Percentiles rank a stretch among this genome's conserved stretches.
phyloP scores from a whole-genome alignment of 768 basidiomycete genomes.

The Termitomyces sp. region DNA sequence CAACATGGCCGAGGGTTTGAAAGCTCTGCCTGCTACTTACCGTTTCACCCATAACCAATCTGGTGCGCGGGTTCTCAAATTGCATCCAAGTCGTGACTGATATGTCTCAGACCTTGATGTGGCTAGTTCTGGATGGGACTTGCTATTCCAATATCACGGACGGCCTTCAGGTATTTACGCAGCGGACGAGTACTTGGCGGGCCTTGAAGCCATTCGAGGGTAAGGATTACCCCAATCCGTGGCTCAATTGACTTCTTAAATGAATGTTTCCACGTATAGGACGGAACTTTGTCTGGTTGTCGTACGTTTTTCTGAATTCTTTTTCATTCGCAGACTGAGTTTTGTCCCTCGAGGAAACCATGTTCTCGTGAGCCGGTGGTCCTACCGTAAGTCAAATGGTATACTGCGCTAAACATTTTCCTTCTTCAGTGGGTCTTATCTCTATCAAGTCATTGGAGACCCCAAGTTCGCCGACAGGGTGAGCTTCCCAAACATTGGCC shows the following conservation, averaged over 20 bases:
- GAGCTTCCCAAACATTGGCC: background rate
- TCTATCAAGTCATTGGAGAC: conserved; percentile 53
- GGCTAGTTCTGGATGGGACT: conserved; percentile 48
- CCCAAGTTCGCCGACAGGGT: conserved; percentile 18
- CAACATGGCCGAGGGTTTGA: conserved; percentile 53
- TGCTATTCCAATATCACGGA: conserved; percentile 54
- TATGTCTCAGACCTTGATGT: conserved; percentile 34
- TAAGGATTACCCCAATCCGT: conserved; percentile 13
- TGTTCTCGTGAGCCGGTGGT: conserved; percentile 43
- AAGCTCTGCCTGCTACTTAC: conserved; percentile 47
- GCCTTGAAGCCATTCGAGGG: conserved; percentile 50
- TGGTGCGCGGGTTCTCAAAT: conserved; percentile 22
- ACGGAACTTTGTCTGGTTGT: conserved; percentile 52
- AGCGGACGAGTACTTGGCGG: conserved; percentile 53
- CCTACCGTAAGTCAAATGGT: background rate
- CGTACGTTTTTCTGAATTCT: conserved; percentile 21
- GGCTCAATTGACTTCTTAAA: background rate
- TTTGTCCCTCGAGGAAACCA: conserved; percentile 37
- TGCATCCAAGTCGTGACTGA: background rate
- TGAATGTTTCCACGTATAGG: conserved; percentile 17
- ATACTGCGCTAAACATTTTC: background rate
- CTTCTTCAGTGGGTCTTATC: conserved; percentile 38
- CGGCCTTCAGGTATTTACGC: conserved; percentile 50
- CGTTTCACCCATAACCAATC: conserved; percentile 52
- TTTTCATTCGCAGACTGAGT: background rate